Conservation (phyloP, 352 stramenopile genomes). For the Albugo laibachii region DNA sequence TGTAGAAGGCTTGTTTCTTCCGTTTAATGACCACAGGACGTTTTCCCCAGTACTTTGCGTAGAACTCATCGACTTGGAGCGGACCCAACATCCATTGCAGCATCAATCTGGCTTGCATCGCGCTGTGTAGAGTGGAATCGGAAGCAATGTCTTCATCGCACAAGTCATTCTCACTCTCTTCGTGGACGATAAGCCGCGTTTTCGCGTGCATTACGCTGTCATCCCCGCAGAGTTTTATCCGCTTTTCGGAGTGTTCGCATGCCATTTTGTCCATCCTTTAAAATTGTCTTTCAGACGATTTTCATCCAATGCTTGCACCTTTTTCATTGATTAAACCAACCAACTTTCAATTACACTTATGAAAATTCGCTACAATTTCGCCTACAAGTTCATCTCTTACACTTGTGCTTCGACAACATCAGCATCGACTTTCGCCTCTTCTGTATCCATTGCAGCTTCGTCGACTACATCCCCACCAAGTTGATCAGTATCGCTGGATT, state of each 20-base stretch:
- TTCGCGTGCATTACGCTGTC: background rate
- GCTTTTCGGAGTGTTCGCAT: background rate
- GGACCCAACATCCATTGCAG: slow-evolving; percentile 77
- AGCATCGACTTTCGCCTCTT: background rate
- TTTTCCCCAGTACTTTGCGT: slow-evolving; percentile 86
- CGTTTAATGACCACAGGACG: slow-evolving; percentile 76
- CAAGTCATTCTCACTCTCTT: slow-evolving; percentile 22
- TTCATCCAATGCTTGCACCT: background rate
- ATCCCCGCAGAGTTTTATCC: background rate
- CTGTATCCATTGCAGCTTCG: background rate
- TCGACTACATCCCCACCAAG: background rate
- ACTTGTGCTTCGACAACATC: background rate
- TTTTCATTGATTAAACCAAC: background rate
- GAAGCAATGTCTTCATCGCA: slow-evolving; percentile 29
- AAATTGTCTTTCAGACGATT: background rate
- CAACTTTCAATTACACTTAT: background rate
- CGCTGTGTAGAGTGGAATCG: slow-evolving; percentile 39
- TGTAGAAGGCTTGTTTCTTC: slow-evolving; percentile 37
- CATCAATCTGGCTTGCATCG: slow-evolving; percentile 41
- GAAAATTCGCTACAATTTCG: background rate
- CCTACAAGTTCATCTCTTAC: too few relatives aligned
- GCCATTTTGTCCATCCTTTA: slow-evolving; percentile 1
- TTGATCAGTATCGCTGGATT: too few relatives aligned
- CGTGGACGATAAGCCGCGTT: background rate
- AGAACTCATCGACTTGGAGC: slow-evolving; percentile 78